A percentile compares a stretch with the other conserved stretches of the same genome.
These are phyloP conservation scores for Sistotremastrum suecicum DNA, from an alignment of 768 basidiomycete genomes.

Conservation along the genomic window DNA sequence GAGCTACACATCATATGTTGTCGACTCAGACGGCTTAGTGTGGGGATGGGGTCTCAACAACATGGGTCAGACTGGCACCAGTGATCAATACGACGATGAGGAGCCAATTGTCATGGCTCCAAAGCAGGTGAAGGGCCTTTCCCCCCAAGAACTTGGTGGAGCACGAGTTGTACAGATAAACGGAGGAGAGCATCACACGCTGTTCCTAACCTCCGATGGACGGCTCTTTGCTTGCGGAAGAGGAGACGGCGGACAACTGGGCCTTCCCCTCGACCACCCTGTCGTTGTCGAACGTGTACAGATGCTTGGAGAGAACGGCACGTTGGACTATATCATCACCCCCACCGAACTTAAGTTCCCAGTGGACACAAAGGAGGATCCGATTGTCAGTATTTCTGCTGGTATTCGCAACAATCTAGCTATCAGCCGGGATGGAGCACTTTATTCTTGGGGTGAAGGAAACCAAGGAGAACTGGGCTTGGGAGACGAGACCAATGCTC, in stretches of 20 bases:
- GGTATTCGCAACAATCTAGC: conserved; percentile 64
- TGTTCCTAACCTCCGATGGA: conserved; percentile 78
- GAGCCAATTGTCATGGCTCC: conserved; percentile 51
- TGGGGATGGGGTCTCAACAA: conserved; percentile 97
- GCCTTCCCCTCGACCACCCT: conserved; percentile 55
- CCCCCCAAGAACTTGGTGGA: conserved; percentile 43
- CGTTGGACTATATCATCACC: conserved; percentile 41
- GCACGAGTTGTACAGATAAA: conserved; percentile 56
- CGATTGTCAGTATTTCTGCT: conserved; percentile 48
- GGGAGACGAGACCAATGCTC: conserved; percentile 39
- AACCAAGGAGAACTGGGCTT: conserved; percentile 59
- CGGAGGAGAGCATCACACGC: conserved; percentile 79
- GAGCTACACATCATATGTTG: conserved; percentile 78
- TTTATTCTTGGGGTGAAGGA: conserved; percentile 73
- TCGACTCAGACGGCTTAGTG: conserved; percentile 68
- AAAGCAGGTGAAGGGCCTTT: conserved; percentile 46
- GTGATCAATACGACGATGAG: conserved; percentile 25
- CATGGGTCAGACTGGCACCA: conserved; percentile 70
- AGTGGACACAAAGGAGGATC: conserved; percentile 35
- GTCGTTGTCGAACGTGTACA: conserved; percentile 36
- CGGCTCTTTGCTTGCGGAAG: conserved; percentile 81
- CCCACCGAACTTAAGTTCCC: conserved; percentile 58
- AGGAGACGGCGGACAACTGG: conserved; percentile 72
- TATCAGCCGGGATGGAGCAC: conserved; percentile 47
- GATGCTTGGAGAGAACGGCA: conserved; percentile 19